A percentile compares a stretch with the other conserved stretches of the same genome.
Conservation (phyloP, 116 monocot genomes). For the Papilionanthe hybrid region DNA sequence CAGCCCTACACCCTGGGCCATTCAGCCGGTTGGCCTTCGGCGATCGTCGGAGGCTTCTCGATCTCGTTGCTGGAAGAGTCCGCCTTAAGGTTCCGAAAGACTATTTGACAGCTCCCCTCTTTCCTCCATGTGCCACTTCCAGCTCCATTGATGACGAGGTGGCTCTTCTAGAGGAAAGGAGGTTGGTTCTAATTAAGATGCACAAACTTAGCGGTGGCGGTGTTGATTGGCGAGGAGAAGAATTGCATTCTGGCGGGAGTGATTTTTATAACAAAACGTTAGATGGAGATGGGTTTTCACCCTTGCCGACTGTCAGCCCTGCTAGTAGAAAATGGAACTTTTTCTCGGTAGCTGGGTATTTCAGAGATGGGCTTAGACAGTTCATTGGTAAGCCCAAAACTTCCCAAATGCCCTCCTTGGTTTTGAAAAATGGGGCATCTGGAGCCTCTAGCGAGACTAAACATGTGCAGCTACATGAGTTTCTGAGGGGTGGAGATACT, state of each 20-base stretch:
- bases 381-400: slow-evolving; percentile 37
- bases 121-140: slow-evolving; percentile 10
- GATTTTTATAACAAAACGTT: background rate
- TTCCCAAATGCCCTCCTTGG: background rate
- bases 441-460: slow-evolving; percentile 25
- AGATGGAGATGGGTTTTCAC: background rate
- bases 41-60: slow-evolving; percentile 56
- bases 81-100: slow-evolving; percentile 27
- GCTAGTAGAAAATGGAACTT: slow-evolving; percentile 24
- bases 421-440: slow-evolving; percentile 5
- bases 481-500: slow-evolving; percentile 39
- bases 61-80: slow-evolving; percentile 35
- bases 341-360: slow-evolving; percentile 36
- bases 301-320: background rate
- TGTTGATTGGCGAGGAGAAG: slow-evolving; percentile 21
- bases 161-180: slow-evolving; percentile 21
- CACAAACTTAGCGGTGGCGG: slow-evolving; percentile 18
- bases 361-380: slow-evolving; percentile 41
- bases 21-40: slow-evolving; percentile 50
- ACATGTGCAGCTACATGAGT: slow-evolving; percentile 45
- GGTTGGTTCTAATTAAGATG: slow-evolving; percentile 27
- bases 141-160: slow-evolving; percentile 9
- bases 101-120: slow-evolving; percentile 28
- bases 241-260: slow-evolving; percentile 1
- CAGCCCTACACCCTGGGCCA: background rate